Evolutionary conservation across 73 alveolate species (phyloP).

Genomic region (Stentor roeselii): DNA sequence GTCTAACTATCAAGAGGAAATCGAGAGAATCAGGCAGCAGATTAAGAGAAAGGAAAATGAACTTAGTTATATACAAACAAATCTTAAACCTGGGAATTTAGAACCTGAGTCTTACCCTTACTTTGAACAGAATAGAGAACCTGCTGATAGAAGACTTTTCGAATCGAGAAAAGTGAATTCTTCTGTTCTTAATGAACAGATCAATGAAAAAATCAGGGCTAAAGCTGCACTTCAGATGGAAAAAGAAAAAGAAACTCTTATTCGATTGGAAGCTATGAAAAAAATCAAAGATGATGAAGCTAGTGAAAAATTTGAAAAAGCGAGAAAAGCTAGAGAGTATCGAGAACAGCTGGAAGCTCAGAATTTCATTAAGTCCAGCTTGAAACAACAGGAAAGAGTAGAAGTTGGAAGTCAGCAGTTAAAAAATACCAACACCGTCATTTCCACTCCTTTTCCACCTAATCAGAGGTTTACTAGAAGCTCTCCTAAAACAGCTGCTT

Average conservation of each 20-base stretch:
- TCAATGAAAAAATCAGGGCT: not conserved
- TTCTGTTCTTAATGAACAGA: not conserved
- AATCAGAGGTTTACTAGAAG: not conserved
- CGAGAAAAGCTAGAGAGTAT: not conserved
- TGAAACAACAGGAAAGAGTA: not conserved
- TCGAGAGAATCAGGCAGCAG: not conserved
- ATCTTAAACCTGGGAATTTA: too few species aligned
- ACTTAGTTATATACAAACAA: too few species aligned
- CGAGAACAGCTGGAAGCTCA: slow-evolving; percentile 24
- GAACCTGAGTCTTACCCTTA: too few species aligned
- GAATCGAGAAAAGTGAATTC: not conserved
- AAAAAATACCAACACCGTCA: not conserved
- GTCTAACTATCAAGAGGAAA: too few species aligned
- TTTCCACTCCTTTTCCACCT: not conserved
- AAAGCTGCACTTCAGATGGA: not conserved
- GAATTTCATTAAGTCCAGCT: not conserved
- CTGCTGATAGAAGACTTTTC: not conserved
- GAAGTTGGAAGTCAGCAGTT: not conserved
- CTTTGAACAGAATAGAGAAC: not conserved
- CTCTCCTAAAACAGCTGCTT: not conserved
- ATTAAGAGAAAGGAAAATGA: not conserved
- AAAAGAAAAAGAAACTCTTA: not conserved
- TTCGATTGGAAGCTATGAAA: not conserved
- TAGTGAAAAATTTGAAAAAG: not conserved
- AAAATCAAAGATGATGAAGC: not conserved